Conservation (phyloP, 2,329 filamentous ascomycete species). For the Pezizomycotina sp. region DNA sequence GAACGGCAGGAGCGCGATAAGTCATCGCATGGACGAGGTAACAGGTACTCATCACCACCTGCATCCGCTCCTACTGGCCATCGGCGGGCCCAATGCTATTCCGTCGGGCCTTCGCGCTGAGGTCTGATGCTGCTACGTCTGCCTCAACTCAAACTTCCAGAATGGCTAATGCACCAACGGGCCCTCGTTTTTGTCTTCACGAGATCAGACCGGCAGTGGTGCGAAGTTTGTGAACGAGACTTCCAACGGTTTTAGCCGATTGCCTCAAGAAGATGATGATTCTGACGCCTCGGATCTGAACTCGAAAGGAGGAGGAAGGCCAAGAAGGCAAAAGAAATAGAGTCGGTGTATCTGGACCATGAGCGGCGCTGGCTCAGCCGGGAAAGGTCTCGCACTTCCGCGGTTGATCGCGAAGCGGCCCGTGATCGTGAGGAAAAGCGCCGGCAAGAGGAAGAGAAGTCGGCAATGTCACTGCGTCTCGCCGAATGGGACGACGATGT, state of each 20-base stretch:
- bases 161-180: no score
- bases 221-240: slow-evolving; percentile 60
- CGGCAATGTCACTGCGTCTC: slow-evolving; percentile 54
- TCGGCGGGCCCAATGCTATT: slow-evolving; percentile 53
- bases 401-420: slow-evolving; percentile 67
- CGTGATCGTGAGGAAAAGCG: slow-evolving; percentile 61
- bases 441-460: slow-evolving; percentile 45
- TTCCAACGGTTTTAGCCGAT: slow-evolving; percentile 44
- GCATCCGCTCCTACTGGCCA: slow-evolving; percentile 43
- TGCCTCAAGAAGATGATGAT: slow-evolving; percentile 55
- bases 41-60: slow-evolving; percentile 56
- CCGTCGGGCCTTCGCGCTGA: slow-evolving; percentile 58
- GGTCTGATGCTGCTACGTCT: no score
- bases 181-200: slow-evolving; percentile 11
- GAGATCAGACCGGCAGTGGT: slow-evolving; percentile 12
- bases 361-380: slow-evolving; percentile 83
- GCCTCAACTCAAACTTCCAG: no score
- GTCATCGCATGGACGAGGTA: slow-evolving; percentile 46
- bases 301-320: slow-evolving; percentile 54
- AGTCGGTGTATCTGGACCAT: slow-evolving; percentile 68
- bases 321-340: slow-evolving; percentile 57
- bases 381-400: slow-evolving; percentile 66
- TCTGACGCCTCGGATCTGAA: slow-evolving; percentile 78
- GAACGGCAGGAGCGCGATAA: slow-evolving; percentile 69
- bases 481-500: slow-evolving; percentile 76